Evolutionary conservation across 2,329 filamentous ascomycete species (phyloP).

Genomic region (Fonsecaea erecta): DNA sequence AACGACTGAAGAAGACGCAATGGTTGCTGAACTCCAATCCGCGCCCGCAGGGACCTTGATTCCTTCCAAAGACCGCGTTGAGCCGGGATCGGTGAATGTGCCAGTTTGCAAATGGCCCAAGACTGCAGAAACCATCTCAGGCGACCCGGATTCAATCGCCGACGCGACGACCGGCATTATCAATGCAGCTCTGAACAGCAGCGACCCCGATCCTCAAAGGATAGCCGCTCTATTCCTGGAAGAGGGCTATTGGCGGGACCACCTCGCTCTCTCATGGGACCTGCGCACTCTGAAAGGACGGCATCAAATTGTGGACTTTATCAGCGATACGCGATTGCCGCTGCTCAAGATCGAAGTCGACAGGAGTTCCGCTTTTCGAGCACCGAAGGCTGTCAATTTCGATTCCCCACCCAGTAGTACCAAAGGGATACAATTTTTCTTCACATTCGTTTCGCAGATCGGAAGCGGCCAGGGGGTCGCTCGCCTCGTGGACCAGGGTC

Average conservation of each 20-base stretch:
- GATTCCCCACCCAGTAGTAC: conserved; percentile 57
- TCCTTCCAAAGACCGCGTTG: conserved; percentile 52
- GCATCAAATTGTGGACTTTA: conserved; percentile 46
- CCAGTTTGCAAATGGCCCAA: conserved; percentile 50
- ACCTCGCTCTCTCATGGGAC: conserved; percentile 61
- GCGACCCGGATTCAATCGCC: conserved; percentile 46
- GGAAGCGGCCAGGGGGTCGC: conserved; percentile 63
- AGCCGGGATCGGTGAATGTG: conserved; percentile 62
- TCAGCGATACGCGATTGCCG: conserved; percentile 45
- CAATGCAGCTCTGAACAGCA: conserved; percentile 46
- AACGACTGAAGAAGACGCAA: no score
- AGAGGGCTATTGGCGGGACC: conserved; percentile 63
- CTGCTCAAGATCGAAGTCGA: conserved; percentile 55
- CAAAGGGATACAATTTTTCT: conserved; percentile 62
- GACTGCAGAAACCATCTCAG: conserved; percentile 42
- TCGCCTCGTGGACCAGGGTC: conserved; percentile 53
- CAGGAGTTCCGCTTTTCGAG: conserved; percentile 49
- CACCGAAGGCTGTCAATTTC: conserved; percentile 53
- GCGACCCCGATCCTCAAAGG: conserved; percentile 44
- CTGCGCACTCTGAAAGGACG: conserved; percentile 59
- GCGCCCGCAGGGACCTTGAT: no score
- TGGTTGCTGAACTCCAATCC: no score
- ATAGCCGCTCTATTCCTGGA: conserved; percentile 54
- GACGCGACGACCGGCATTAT: no score
- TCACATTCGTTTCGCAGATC: conserved; percentile 58